Evolutionary conservation across 2,329 filamentous ascomycete species (phyloP), one percentile per base, ranked within the genome.

Genomic region (Sporothrix luriei): DNA sequence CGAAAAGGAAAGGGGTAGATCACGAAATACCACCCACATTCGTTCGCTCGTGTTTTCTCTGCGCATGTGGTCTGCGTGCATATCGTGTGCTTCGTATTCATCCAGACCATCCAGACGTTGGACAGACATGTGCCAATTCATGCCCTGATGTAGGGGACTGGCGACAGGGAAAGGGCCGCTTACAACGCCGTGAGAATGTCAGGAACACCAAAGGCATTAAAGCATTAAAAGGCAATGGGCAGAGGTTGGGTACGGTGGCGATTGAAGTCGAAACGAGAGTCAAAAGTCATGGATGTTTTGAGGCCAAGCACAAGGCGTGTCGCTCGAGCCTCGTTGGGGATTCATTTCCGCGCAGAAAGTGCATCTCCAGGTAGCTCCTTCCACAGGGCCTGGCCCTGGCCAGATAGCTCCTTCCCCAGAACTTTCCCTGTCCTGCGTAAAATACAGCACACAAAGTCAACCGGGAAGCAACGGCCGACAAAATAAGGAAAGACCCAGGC

Each of bases 41-140:
- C n/a, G 21, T 64, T 49, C 16, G 4, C 43, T 16, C 10, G 49
- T 24, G 13, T 26, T 59, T 21, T n/a, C 14, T 57, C 4, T 38
- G 26, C 38, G 13, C 16, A 24, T 55, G 1, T 4, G 5, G 24
- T 19, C 26, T 33, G 4, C 16, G 21, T 46, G 40, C 38, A 61
- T 46, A 21, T 46, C 38, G 38, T 64, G 59, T 64, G 40, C 59
- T 48, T 64, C 59, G 59, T 64, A 48, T 64, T 64, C 59, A 46
- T 61, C n/a, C 46, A 52, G 46, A 26, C 46, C 59, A 46, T 61
- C n/a, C 46, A 52, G 46, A 26, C 46, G 62, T 65, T 38, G 62
- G 26, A 64, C 61, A 33, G 40, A 46, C 62, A 65, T 65, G 24
- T 65, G 62, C 46, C 51, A 33, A 29, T 46, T 46, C 24, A n/a